Percentiles rank a stretch among this genome's conserved stretches.
Evolutionary conservation across 805 yeast species (phyloP).

Genomic region (Lipomyces oligophaga): DNA sequence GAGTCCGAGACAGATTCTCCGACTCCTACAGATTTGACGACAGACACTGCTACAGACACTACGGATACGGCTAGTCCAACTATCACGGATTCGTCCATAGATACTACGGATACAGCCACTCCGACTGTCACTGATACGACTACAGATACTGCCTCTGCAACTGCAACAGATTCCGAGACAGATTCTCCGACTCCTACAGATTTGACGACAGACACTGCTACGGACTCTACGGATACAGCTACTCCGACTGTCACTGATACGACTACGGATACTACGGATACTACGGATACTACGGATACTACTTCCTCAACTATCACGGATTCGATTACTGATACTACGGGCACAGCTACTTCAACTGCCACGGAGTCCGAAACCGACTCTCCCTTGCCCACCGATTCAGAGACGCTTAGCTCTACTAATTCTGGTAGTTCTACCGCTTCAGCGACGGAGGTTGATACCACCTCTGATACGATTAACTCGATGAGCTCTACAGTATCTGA

Average conservation of each 20-base stretch:
- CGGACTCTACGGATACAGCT: constrained; percentile 1
- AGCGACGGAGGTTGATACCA: background rate
- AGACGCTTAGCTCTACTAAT: too few species aligned
- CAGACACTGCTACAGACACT: background rate
- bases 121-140: constrained; percentile 1
- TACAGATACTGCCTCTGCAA: background rate
- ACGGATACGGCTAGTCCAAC: background rate
- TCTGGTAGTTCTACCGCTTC: too few species aligned
- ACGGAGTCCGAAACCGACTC: background rate
- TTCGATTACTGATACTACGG: background rate
- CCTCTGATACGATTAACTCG: background rate
- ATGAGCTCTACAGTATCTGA: constrained; percentile 1
- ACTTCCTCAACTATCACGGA: background rate
- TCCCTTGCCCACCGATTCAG: background rate
- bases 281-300: background rate
- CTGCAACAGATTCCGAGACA: background rate
- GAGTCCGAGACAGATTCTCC: background rate
- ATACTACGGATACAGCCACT: background rate
- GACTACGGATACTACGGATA: background rate
- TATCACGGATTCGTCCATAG: background rate
- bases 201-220: background rate
- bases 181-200: background rate
- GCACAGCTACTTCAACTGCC: background rate
- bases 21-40: background rate
- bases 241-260: background rate